Base-by-base conservation (phyloP, 345 rosid genomes). In the Brassica carinata region DNA sequence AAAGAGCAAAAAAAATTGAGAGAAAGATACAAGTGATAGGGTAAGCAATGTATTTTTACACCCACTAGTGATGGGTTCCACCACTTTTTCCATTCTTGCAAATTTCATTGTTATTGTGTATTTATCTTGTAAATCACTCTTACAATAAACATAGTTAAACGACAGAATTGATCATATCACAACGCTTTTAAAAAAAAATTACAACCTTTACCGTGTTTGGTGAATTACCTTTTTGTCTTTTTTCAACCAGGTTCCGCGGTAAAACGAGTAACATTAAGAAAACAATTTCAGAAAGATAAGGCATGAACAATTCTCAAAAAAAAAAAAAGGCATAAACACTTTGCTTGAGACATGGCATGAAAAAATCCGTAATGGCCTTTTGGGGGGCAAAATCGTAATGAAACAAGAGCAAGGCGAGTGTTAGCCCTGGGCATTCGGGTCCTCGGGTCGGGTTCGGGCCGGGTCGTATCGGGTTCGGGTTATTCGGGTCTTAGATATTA, bases 301-400 rank as follows among this genome's bases (percentile, higher is more conserved):
- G 33, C 64, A 59, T 1, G 26, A 59, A 59, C 11, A 59, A 23
- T 23, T 23, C 26, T 23, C 26, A 23, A 23, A 23, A 23, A 23
- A 23, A 23, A 23, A 23, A 23, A 27, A 23, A 26, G 65, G 33
- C 64, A 59, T 3, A 59, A 59, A 59, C 11, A 59, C 64, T 59
- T 59, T 59, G 64, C 13, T 18, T 53, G 58, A 53, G 58, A 19
- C 29, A 29, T 58, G 62, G 64, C 65, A 71, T n/a, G 27, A 4
- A 61, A 61, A 63, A 62, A 27, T 4, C 34, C 75, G 27, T 18
- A 61, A 5, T 8, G 0, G 59, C 66, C 19, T 48, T 59, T 67
- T 18, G 66, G 64, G 79, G 79, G 83, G 27, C 2, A 69, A 61
- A 61, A n/a, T 26, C 7, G 79, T 70, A 51, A 51, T 14, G 33